These are phyloP conservation scores for Eutypella sp. DNA, from an alignment of 2,329 filamentous ascomycete genomes.

Conservation along the genomic window DNA sequence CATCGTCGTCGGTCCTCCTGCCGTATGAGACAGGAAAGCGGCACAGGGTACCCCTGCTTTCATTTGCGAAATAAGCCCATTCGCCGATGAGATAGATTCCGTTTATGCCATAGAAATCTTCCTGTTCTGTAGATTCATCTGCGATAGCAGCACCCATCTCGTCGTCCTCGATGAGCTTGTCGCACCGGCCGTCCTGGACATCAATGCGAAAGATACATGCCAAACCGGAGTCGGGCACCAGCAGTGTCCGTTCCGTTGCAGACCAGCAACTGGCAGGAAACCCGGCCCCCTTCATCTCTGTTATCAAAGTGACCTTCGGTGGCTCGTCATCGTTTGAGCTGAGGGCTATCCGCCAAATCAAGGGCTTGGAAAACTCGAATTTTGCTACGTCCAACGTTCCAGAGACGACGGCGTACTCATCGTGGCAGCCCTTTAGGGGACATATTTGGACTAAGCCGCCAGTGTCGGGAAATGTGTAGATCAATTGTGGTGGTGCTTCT, in stretches of 20 bases:
- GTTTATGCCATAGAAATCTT: conserved; percentile 25
- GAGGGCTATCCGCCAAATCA: conserved; percentile 22
- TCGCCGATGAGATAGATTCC: conserved; percentile 18
- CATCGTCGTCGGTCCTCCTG: too few relatives aligned
- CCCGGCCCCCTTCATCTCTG: conserved; percentile 15
- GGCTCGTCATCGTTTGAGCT: conserved; percentile 23
- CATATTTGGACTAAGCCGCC: conserved; percentile 23
- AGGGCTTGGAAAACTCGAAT: conserved; percentile 16
- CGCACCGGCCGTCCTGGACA: conserved; percentile 17
- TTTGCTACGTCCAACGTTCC: conserved; percentile 24
- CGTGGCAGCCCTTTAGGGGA: conserved; percentile 16
- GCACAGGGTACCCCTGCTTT: conserved; percentile 20
- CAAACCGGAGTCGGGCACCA: conserved; percentile 20
- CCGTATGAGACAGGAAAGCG: conserved; percentile 22
- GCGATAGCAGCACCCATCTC: conserved; percentile 16
- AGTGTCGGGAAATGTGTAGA: conserved; percentile 21
- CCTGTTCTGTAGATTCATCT: too few relatives aligned
- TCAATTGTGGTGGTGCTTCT: conserved; percentile 17
- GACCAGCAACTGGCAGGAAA: conserved; percentile 18
- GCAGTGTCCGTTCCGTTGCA: conserved; percentile 19
- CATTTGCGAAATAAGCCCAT: conserved; percentile 26
- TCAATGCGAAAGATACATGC: conserved; percentile 24
- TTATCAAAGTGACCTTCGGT: conserved; percentile 16
- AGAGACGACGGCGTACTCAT: conserved; percentile 24
- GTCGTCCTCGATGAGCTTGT: conserved; percentile 19